A percentile compares a stretch with the other conserved stretches of the same genome.
Evolutionary conservation across 176 grass and related monocot species (phyloP).

Genomic region (Phoenix dactylifera): DNA sequence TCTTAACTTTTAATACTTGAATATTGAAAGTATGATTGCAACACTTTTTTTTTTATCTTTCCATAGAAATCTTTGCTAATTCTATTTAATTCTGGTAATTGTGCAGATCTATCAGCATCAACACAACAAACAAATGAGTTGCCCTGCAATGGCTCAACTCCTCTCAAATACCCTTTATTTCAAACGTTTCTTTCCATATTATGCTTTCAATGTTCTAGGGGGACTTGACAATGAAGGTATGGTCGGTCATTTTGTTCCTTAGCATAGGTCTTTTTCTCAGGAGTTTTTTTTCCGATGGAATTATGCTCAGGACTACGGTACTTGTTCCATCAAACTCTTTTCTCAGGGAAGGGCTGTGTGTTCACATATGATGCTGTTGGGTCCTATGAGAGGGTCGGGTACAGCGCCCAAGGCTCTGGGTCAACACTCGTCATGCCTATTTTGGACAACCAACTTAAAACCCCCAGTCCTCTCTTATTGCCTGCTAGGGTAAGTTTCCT

Average conservation of each 20-base stretch:
- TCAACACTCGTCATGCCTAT: constrained; percentile 84
- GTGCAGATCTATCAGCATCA: constrained; percentile 90
- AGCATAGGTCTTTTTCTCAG: too few relatives aligned
- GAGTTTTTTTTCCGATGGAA: too few relatives aligned
- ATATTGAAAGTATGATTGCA: too few relatives aligned
- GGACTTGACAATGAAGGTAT: constrained; percentile 85
- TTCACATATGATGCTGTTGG: constrained; percentile 96
- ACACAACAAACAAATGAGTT: constrained; percentile 98
- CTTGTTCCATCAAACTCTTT: neutral
- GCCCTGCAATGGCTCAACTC: constrained; percentile 87
- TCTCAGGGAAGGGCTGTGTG: constrained; percentile 80
- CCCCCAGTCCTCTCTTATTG: constrained; percentile 75
- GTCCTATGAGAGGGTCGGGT: constrained; percentile 78
- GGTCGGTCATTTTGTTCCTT: neutral
- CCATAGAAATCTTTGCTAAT: neutral
- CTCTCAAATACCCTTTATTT: constrained; percentile 92
- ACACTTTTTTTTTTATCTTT: too few relatives aligned
- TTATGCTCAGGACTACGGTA: too few relatives aligned
- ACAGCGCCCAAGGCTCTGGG: constrained; percentile 81
- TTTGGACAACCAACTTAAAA: constrained; percentile 84
- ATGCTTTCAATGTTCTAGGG: constrained; percentile 88
- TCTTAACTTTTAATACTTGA: too few relatives aligned
- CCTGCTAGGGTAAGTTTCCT: constrained; percentile 51
- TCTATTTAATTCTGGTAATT: neutral
- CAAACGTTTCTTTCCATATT: constrained; percentile 94